These are phyloP conservation scores for Alloteropsis semialata DNA, from an alignment of 176 grass and related monocot genomes.

Conservation along the genomic window DNA sequence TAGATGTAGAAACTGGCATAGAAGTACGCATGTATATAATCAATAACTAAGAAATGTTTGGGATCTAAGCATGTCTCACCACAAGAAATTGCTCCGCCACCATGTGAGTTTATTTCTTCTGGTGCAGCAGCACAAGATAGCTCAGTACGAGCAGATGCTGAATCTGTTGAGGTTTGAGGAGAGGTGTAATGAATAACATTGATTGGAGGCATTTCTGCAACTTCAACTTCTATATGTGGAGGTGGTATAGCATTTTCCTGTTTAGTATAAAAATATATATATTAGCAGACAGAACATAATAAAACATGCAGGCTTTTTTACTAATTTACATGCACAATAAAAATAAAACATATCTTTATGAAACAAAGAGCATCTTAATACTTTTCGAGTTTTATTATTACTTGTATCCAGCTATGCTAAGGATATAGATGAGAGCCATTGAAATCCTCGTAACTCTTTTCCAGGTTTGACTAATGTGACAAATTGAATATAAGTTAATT, in stretches of 20 bases:
- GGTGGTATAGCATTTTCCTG: conserved; percentile 55
- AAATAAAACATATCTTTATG: too few species aligned
- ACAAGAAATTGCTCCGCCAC: conserved; percentile 36
- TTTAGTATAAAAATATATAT: conserved; percentile 14
- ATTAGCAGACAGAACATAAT: conserved; percentile 19
- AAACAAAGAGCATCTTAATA: too few species aligned
- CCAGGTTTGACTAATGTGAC: background rate
- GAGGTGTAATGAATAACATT: conserved; percentile 49
- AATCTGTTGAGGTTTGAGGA: conserved; percentile 53
- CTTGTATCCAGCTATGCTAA: background rate
- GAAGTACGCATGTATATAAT: background rate
- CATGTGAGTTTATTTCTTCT: conserved; percentile 79
- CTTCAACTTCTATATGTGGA: conserved; percentile 34
- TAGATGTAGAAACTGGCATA: conserved; percentile 14
- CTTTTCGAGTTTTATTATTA: too few species aligned
- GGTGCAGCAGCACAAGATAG: conserved; percentile 38
- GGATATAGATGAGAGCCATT: background rate
- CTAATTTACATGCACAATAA: too few species aligned
- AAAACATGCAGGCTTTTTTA: conserved; percentile 1
- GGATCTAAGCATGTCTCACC: conserved; percentile 40
- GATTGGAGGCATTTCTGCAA: conserved; percentile 33
- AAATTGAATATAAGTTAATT: background rate
- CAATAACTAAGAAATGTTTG: conserved; percentile 8
- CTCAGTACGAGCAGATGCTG: conserved; percentile 68
- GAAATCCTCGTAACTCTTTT: background rate